Conservation (phyloP, 768 basidiomycete species). For the Serendipita sp. region DNA sequence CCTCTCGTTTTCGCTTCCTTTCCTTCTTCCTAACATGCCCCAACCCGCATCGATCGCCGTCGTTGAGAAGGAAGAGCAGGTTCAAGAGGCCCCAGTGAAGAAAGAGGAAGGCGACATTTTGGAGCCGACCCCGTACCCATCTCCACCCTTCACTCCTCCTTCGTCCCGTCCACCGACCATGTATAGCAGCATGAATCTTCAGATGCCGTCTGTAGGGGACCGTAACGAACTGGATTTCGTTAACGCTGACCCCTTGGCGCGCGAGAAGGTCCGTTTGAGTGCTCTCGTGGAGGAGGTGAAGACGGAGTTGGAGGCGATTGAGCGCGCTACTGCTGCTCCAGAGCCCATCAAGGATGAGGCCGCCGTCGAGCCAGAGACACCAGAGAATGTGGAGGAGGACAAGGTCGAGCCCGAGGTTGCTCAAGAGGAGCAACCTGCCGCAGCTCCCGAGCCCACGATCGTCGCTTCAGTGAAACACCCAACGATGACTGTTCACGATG, state of each 20-base stretch:
- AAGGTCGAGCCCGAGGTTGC: neutral
- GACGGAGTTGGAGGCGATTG: neutral
- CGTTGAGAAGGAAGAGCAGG: neutral
- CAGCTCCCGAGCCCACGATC: no score
- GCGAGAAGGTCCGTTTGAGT: neutral
- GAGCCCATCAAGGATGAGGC: neutral
- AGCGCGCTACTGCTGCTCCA: neutral
- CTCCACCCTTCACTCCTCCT: conserved; percentile 2
- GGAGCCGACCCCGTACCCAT: neutral
- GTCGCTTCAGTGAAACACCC: no score
- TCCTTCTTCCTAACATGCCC: neutral
- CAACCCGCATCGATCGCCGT: neutral
- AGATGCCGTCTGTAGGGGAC: neutral
- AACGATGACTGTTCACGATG: no score
- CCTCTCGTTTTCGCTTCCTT: neutral
- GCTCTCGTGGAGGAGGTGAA: neutral
- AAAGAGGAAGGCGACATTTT: neutral
- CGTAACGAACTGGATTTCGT: neutral
- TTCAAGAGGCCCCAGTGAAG: neutral
- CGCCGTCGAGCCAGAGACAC: neutral
- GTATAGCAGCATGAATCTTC: neutral
- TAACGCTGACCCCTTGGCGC: neutral
- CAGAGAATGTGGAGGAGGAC: neutral
- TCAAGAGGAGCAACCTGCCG: neutral
- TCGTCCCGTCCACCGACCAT: neutral